A percentile compares a stretch with the other conserved stretches of the same genome.
Evolutionary conservation across 768 basidiomycete genomes (phyloP).

Genomic region (Tephrocybe sp.): DNA sequence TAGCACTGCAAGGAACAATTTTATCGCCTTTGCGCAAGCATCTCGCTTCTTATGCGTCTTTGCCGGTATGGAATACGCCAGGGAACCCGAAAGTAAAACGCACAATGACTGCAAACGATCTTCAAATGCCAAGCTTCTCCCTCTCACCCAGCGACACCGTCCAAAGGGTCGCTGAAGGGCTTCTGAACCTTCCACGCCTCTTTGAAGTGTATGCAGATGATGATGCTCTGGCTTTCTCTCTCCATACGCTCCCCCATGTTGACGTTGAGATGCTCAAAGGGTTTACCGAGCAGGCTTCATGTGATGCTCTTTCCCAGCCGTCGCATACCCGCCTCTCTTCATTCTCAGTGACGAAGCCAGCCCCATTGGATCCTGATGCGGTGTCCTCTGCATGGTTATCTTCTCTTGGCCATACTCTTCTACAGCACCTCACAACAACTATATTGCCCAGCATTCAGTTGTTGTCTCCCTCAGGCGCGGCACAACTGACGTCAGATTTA

Average conservation of each 20-base stretch:
- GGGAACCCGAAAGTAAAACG: conserved; percentile 49
- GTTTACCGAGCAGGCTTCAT: conserved; percentile 37
- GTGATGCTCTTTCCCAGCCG: conserved; percentile 30
- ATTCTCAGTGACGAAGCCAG: conserved; percentile 32
- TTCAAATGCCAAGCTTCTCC: conserved; percentile 88
- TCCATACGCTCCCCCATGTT: conserved; percentile 77
- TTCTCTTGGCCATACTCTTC: conserved; percentile 80
- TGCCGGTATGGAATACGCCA: conserved; percentile 63
- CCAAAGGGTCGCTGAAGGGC: conserved; percentile 88
- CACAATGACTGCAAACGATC: conserved; percentile 46
- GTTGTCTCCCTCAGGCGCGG: conserved; percentile 66
- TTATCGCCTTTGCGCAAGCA: conserved; percentile 78
- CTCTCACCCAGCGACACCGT: conserved; percentile 88
- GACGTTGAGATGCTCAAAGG: conserved; percentile 54
- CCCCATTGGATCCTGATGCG: conserved; percentile 64
- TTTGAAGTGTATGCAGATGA: conserved; percentile 96
- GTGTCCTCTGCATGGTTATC: conserved; percentile 92
- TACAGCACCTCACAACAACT: conserved; percentile 67
- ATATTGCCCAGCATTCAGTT: conserved; percentile 72
- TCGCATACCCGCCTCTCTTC: conserved; percentile 44
- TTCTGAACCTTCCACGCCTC: conserved; percentile 88
- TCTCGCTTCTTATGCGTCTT: conserved; percentile 67
- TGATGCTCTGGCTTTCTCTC: conserved; percentile 85
- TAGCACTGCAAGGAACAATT: conserved; percentile 78
- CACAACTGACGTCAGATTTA: conserved; percentile 85